Evolutionary conservation across 2,329 filamentous ascomycete species (phyloP), one percentile per base, ranked within the genome.

Genomic region (Aspergillus sp.): DNA sequence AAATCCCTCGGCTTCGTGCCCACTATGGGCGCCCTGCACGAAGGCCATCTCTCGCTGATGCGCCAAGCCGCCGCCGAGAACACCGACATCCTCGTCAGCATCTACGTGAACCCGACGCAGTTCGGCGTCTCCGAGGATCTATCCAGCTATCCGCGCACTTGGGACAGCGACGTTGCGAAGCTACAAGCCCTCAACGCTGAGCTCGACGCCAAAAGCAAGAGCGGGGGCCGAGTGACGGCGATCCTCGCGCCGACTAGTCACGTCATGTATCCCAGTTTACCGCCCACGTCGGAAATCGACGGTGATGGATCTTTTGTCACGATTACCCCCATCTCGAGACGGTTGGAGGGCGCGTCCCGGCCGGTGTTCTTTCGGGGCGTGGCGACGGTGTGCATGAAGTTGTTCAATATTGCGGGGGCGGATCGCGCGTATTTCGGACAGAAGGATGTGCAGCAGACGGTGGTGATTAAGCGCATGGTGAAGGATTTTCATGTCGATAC

Each of bases 291-390:
- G 81, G 84, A 90, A 54, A 78, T 91, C 9, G 83, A 89, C 59
- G 92, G 90, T 32, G 85, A 89, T 59, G 95, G 95, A 14, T 94
- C 89, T 58, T 99, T 98, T 70, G 90, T 99, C 31, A 94, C 87
- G 20, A 90, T 99, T 67, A 96, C 92, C 0, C 95, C 95, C 1
- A 81, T 97, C 1, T 88, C 88, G 6, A 87, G 87, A 65, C 82
- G 93, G 26, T 83, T 98, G 4, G 95, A 99, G 78, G 95, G 95
- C 16, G 84, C 85, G 4, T 92, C 88, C 50, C 83, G 95, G 16
- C 95, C 95, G 2, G 96, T 96, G 49, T 99, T 99, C 77, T 99
- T 99, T 78, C 85, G 95, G 52, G 95, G 95, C 45, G 95, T 99
- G 36, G 93, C 95, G 20, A 99, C 95, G 1, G 90, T 99, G 2